Evolutionary conservation across 31 red algal genomes (phyloP), one percentile per base, ranked within the genome.

Genomic region (Porphyra umbilicalis): DNA sequence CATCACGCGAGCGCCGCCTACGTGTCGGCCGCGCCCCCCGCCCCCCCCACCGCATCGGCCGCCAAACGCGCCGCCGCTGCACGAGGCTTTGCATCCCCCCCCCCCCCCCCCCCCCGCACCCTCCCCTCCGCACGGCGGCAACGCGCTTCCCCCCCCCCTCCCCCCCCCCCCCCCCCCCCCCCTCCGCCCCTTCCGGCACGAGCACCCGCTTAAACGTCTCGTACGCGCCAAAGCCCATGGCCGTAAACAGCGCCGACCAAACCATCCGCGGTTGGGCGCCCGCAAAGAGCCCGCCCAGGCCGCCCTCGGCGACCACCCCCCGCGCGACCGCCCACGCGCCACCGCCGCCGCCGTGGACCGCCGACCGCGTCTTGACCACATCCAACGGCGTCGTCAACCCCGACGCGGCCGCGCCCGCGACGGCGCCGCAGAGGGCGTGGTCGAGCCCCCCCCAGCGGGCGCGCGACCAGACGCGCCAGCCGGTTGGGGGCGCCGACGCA

Each of bases 321-420:
- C 71, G 35, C 31, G 89, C 33, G 4, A 92, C 86, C 15, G 74
- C 82, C 57, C 84, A 33, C 79, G 96, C 82, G 8, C 88, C 81
- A 16, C 89, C 87, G 6, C 87, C 87, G 32, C 84, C 84, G n/a
- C 42, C 75, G 77, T 82, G 89, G 2, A 92, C 91, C 9, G 91
- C 91, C 78, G 92, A 91, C 39, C 89, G 57, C 13, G 97, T 99
- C 89, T 99, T 99, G 39, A 92, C 31, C 32, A 99, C 97, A 79
- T 99, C 97, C 87, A 99, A 85, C 31, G 97, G 97, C 33, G 97
- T 99, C 75, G 93, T 94, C 39, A 90, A 76, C 16, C 91, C 86
- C 71, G 91, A 92, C 35, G 93, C 84, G 20, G 88, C 30, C 35
- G 83, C 85, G 5, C 97, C 97, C 25, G 97, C 93, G 79, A 95